A percentile compares a stretch with the other conserved stretches of the same genome.
Conservation (phyloP, 2,329 filamentous ascomycete species). For the Aureobasidium sp. region DNA sequence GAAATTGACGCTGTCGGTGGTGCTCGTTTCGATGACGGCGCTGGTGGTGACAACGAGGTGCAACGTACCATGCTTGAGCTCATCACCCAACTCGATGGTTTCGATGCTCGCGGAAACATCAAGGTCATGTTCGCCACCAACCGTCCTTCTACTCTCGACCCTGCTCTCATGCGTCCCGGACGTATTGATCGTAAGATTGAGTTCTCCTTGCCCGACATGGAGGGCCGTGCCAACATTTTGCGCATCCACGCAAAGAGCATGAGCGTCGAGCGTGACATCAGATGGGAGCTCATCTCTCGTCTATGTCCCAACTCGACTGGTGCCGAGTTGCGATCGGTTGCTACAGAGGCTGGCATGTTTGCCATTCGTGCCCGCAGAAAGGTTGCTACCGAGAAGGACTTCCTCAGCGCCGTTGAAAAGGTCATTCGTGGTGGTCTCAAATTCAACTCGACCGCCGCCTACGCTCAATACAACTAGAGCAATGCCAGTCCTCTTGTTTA, state of each 20-base stretch:
- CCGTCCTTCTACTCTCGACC: slow-evolving; percentile 88
- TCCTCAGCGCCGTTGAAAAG: slow-evolving; percentile 95
- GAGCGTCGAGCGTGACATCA: slow-evolving; percentile 97
- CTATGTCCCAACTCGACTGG: slow-evolving; percentile 96
- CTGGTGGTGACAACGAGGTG: slow-evolving; percentile 94
- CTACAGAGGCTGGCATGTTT: slow-evolving; percentile 98
- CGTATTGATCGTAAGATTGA: slow-evolving; percentile 99
- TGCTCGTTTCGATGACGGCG: slow-evolving; percentile 92
- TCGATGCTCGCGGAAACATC: slow-evolving; percentile 95
- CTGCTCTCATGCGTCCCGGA: slow-evolving; percentile 92
- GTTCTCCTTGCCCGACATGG: slow-evolving; percentile 93
- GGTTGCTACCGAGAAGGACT: slow-evolving; percentile 98
- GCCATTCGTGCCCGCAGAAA: slow-evolving; percentile 91
- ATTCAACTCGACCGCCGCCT: slow-evolving; percentile 97
- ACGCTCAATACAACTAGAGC: slow-evolving; percentile 95
- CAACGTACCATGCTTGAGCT: slow-evolving; percentile 97
- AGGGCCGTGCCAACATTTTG: slow-evolving; percentile 94
- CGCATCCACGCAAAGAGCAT: slow-evolving; percentile 99
- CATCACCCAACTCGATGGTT: slow-evolving; percentile 93
- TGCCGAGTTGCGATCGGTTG: slow-evolving; percentile 91
- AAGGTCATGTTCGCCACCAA: slow-evolving; percentile 99
- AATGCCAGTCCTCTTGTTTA: not conserved
- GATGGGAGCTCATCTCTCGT: slow-evolving; percentile 97
- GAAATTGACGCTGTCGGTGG: slow-evolving; percentile 96
- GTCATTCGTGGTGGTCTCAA: slow-evolving; percentile 99